Evolutionary conservation across 768 basidiomycete species (phyloP), one percentile per base, ranked within the genome.

Genomic region (Leucosporidium scottii): DNA sequence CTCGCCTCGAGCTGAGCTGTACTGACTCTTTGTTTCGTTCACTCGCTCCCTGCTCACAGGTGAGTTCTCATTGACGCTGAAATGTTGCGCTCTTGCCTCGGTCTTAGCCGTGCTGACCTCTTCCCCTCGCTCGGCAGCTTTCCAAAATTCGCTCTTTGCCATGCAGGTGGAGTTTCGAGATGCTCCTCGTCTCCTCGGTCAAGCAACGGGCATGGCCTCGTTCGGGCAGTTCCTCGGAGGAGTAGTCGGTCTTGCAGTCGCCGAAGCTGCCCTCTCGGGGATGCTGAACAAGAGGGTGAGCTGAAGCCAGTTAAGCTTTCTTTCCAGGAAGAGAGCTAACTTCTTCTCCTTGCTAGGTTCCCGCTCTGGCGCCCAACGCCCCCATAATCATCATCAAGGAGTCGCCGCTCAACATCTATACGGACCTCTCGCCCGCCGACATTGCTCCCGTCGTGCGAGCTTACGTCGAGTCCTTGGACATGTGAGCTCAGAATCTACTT

Each of bases 261-360:
- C 74, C n/a, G 78, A 79, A 15, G 72, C 76, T 1, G 74, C 78
- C 10, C 78, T 80, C 55, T 75, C 75, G 47, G 78, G 78, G 63
- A 73, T 76, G 69, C 73, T 81, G 47, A 74, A 73, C 57, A 51
- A 61, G 55, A 74, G 39, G 39, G 39, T 44, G 39, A 44, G 39
- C 15, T 12, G 39, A n/a, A n/a, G n/a, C n/a, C n/a, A n/a, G n/a
- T n/a, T n/a, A n/a, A n/a, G n/a, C n/a, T n/a, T n/a, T n/a, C n/a
- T n/a, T n/a, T n/a, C n/a, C n/a, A n/a, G n/a, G n/a, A n/a, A 34
- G 10, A 5, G 5, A 34, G 13, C 39, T 44, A 13, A 44, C 39
- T 13, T 13, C 2, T 44, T 17, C 3, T 12, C 39, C 15, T 15
- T 44, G 15, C 39, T 36, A 79, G 53, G 66, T 80, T 15, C 63